Conservation (phyloP, 768 basidiomycete species). For the Austroboletus eburneus region DNA sequence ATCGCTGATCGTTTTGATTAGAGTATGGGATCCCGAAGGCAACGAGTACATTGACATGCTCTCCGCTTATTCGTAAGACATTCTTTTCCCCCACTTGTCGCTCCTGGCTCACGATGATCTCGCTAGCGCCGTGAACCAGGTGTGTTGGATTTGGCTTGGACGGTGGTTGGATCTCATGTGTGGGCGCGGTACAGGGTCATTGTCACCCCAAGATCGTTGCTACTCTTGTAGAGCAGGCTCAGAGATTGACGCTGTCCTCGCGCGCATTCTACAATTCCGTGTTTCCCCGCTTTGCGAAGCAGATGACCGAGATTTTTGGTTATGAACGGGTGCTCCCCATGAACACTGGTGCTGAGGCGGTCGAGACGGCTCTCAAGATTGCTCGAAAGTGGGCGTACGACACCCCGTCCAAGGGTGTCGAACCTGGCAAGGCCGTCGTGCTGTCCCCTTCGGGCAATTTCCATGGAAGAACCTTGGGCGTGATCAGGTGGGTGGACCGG, state of each 20-base stretch:
- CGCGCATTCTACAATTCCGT: conserved; percentile 94
- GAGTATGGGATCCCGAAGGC: conserved; percentile 94
- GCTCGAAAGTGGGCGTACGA: conserved; percentile 97
- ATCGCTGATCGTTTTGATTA: conserved; percentile 18
- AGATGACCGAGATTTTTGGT: conserved; percentile 77
- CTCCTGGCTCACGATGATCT: conserved; percentile 1
- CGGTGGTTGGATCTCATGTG: conserved; percentile 12
- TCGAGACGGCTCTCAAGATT: conserved; percentile 95
- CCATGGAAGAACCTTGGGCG: conserved; percentile 88
- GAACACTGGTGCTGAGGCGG: conserved; percentile 99
- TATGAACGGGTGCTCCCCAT: conserved; percentile 97
- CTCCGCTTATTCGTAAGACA: conserved; percentile 88
- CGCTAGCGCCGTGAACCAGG: conserved; percentile 82
- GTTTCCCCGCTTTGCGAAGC: conserved; percentile 86
- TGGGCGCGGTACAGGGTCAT: conserved; percentile 52
- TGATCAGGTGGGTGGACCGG: conserved; percentile 73
- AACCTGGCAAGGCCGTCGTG: conserved; percentile 71
- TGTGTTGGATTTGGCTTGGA: conserved; percentile 30
- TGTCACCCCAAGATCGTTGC: conserved; percentile 87
- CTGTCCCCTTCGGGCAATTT: conserved; percentile 89
- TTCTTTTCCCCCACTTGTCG: conserved; percentile 1
- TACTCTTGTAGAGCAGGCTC: conserved; percentile 79
- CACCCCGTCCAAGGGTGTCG: conserved; percentile 58
- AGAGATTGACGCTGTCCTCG: conserved; percentile 88
- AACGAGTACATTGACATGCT: conserved; percentile 97